phyloP scores from a whole-genome alignment of 2,329 filamentous ascomycete genomes.

The Phyllosticta citriasiana region DNA sequence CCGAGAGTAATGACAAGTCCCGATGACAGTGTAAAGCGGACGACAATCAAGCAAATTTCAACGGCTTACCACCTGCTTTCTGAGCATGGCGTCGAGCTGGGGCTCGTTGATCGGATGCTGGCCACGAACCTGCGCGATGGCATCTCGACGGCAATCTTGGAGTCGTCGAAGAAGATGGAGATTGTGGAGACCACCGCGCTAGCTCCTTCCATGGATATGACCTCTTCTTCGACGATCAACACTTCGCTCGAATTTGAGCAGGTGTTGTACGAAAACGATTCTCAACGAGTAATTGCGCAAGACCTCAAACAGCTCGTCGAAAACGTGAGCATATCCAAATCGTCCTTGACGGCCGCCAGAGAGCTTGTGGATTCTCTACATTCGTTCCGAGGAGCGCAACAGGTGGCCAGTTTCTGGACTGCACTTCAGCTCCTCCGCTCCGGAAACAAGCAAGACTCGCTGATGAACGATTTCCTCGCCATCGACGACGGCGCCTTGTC shows the following conservation, averaged over 20 bases:
- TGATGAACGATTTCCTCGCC: conserved; percentile 58
- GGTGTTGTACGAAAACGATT: conserved; percentile 48
- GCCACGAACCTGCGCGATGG: conserved; percentile 65
- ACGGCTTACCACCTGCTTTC: conserved; percentile 59
- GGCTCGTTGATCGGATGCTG: conserved; percentile 57
- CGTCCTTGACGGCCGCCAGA: conserved; percentile 43
- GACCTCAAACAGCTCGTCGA: conserved; percentile 51
- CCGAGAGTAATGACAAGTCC: conserved; percentile 73
- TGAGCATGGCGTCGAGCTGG: conserved; percentile 52
- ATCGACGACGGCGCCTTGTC: conserved; percentile 25
- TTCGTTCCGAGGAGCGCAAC: conserved; percentile 46
- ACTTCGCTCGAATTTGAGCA: conserved; percentile 42
- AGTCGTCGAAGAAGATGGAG: conserved; percentile 4
- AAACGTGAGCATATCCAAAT: conserved; percentile 40
- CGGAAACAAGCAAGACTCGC: conserved; percentile 40
- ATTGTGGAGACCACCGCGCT: neutral
- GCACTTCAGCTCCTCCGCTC: conserved; percentile 61
- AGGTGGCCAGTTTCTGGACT: conserved; percentile 71
- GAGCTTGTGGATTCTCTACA: conserved; percentile 57
- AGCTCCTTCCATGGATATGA: neutral
- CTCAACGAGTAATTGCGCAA: conserved; percentile 54
- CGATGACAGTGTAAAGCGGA: conserved; percentile 68
- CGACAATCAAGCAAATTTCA: conserved; percentile 65
- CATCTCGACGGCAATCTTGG: conserved; percentile 42
- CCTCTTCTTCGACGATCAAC: neutral